Evolutionary conservation across 495 filamentous ascomycete species (phyloP), one percentile per base, ranked within the genome.

Genomic region (Lichenothelia convexa): DNA sequence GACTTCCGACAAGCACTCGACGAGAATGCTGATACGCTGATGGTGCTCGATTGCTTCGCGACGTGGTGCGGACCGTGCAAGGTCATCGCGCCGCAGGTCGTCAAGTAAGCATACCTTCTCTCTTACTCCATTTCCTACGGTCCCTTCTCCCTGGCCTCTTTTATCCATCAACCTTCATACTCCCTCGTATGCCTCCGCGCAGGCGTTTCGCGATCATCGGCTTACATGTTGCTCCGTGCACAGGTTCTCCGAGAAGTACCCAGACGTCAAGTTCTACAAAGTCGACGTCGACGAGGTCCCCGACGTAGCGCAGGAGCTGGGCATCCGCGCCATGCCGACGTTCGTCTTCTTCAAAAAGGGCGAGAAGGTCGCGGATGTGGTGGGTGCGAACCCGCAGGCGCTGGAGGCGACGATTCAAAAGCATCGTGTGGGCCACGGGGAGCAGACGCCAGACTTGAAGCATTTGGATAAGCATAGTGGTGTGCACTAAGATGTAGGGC

Each of bases 31-130:
- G 46, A 69, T 57, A 64, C 64, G 11, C 55, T 80, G 44, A 66
- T 92, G 45, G 61, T 94, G 45, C 52, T 93, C 56, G 87, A 95
- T 66, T 84, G 72, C 62, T 81, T 77, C 55, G 87, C 87, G 30
- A 69, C 60, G 23, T 95, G 87, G 87, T 95, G 87, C 67, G 86
- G 84, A 26, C 87, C 87, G 38, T 95, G 87, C 76, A 93, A 84
- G 65, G 64, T 70, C 45, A 83, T 95, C 47, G 70, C 84, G 15
- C 87, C 87, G 24, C 48, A 65, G 18, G 53, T 93, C 36, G 69
- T 71, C 41, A 64, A 73, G 69, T 73, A 59, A 53, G 68, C 50
- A 16, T 27, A 27, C 17, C 30, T 22, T 32, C 23, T 34, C 33
- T 45, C 30, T 36, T 42, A 30, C 18, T 19, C 8, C n/a, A 20